phyloP scores from a whole-genome alignment of 495 filamentous ascomycete genomes.

The Daldinia vernicosa region DNA sequence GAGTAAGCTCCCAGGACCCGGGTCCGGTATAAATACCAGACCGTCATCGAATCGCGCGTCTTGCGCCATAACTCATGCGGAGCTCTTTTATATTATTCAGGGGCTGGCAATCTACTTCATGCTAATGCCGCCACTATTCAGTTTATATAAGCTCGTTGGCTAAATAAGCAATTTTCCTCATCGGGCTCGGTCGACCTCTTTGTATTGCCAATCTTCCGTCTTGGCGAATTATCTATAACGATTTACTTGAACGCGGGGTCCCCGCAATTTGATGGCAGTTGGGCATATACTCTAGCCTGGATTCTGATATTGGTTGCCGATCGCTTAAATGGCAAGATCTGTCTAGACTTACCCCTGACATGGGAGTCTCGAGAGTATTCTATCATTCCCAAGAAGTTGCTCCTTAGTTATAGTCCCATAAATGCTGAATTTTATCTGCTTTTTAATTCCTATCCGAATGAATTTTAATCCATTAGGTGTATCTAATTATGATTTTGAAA shows the following conservation, averaged over 20 bases:
- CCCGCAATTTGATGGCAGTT: conserved; percentile 40
- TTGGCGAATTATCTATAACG: conserved; percentile 38
- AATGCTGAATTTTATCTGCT: no score
- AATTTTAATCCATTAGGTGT: background rate
- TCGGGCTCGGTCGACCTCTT: conserved; percentile 26
- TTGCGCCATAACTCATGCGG: conserved; percentile 32
- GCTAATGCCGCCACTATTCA: conserved; percentile 18
- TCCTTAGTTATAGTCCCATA: no score
- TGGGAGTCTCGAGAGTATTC: background rate
- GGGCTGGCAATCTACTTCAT: conserved; percentile 26
- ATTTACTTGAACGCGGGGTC: conserved; percentile 30
- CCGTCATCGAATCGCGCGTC: background rate
- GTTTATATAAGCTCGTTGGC: conserved; percentile 38
- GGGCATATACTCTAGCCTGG: conserved; percentile 7
- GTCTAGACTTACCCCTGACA: background rate
- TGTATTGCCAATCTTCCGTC: conserved; percentile 37
- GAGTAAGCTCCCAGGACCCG: conserved; percentile 7
- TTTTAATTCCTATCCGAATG: no score
- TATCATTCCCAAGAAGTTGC: no score
- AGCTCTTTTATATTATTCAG: conserved; percentile 25
- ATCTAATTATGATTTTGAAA: no score
- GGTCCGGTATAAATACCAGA: conserved; percentile 33
- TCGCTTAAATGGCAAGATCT: background rate
- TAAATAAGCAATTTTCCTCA: conserved; percentile 41
- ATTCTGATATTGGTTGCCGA: conserved; percentile 3